Conservation (phyloP, 805 yeast genomes). For the Lipomyces lipofer region DNA sequence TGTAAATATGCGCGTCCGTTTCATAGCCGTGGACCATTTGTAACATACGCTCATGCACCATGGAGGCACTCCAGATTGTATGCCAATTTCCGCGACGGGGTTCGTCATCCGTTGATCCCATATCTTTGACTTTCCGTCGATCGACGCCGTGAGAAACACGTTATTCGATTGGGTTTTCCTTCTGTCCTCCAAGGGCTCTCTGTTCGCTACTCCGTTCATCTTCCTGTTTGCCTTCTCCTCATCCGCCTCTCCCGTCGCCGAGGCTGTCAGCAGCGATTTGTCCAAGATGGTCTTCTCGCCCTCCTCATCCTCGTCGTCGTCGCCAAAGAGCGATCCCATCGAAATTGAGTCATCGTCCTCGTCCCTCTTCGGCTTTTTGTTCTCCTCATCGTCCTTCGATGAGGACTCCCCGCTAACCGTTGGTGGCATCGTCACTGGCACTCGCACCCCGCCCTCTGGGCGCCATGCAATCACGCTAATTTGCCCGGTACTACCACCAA, state of each 20-base stretch:
- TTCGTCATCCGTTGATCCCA: conserved; percentile 72
- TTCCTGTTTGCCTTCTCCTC: too few species aligned
- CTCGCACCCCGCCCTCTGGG: conserved; percentile 31
- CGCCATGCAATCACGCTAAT: conserved; percentile 68
- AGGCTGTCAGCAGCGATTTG: neutral
- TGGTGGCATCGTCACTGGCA: neutral
- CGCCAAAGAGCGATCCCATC: conserved; percentile 62
- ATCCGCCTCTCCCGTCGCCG: neutral
- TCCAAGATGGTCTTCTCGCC: neutral
- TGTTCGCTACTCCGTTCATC: conserved; percentile 13
- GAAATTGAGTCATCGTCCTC: conserved; percentile 29
- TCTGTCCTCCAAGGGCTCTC: conserved; percentile 5
- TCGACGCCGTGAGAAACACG: conserved; percentile 73
- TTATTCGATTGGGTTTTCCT: conserved; percentile 38
- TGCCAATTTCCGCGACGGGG: conserved; percentile 49
- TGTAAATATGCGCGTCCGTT: neutral
- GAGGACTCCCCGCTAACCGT: too few species aligned
- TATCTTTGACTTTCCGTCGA: conserved; percentile 76
- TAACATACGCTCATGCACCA: conserved; percentile 72
- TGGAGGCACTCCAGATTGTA: conserved; percentile 75
- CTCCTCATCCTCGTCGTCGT: conserved; percentile 42
- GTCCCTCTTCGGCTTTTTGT: too few species aligned
- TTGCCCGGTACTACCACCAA: conserved; percentile 68
- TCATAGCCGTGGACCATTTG: neutral
- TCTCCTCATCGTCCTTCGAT: too few species aligned